phyloP scores from a whole-genome alignment of 192 early-diverging fungal species.

The Backusella morwellensis region DNA sequence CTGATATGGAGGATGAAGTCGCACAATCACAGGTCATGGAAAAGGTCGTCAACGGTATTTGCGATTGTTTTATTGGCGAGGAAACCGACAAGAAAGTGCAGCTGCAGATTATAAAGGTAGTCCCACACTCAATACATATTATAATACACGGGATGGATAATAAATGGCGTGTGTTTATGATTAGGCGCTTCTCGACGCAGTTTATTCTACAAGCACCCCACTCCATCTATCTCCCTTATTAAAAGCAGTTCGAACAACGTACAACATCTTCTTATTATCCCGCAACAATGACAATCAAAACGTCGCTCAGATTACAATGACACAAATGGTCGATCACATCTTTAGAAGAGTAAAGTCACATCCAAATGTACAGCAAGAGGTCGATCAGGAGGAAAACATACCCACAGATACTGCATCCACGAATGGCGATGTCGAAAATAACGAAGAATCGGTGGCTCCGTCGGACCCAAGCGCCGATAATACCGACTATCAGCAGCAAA shows the following conservation, averaged over 20 bases:
- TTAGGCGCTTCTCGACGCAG: conserved; percentile 79
- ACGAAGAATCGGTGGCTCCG: background rate
- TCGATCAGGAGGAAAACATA: background rate
- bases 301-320: conserved; percentile 83
- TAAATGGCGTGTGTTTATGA: background rate
- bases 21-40: conserved; percentile 54
- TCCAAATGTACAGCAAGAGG: background rate
- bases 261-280: conserved; percentile 86
- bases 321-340: conserved; percentile 85
- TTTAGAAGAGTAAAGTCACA: conserved; percentile 64
- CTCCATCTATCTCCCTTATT: conserved; percentile 77
- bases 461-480: background rate
- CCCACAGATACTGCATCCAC: background rate
- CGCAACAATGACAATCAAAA: conserved; percentile 73
- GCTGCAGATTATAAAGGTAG: conserved; percentile 84
- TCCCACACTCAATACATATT: background rate
- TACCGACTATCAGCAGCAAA: conserved; percentile 25
- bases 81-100: conserved; percentile 84
- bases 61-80: conserved; percentile 77
- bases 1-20: conserved; percentile 40
- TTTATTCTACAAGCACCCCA: conserved; percentile 62
- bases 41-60: conserved; percentile 72
- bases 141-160: background rate
- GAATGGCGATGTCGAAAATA: background rate
- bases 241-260: conserved; percentile 78